Evolutionary conservation across 179 eudicot species (phyloP).

Genomic region (Beta macrorhiza): DNA sequence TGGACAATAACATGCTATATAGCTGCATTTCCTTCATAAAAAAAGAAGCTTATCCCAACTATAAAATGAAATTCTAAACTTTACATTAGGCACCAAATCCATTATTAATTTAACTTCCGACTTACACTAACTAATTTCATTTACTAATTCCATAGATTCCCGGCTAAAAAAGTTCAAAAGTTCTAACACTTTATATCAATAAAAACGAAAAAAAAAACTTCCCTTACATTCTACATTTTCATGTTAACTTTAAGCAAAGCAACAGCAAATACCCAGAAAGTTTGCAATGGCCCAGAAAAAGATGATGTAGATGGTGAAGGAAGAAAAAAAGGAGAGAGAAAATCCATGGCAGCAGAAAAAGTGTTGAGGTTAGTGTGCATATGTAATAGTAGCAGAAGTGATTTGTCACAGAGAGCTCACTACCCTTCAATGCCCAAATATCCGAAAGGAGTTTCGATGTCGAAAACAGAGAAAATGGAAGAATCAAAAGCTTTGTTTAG

Average conservation of each 20-base stretch:
- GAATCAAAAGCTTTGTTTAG: conserved; percentile 52
- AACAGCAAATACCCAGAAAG: background rate
- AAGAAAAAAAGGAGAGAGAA: background rate
- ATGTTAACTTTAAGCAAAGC: conserved; percentile 14
- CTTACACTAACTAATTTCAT: background rate
- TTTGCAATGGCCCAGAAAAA: background rate
- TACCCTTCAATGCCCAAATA: conserved; percentile 74
- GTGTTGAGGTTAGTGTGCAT: conserved; percentile 44
- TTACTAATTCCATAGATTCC: background rate
- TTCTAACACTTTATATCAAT: background rate
- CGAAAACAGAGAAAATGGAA: conserved; percentile 33
- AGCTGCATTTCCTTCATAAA: background rate
- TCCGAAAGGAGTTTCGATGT: conserved; percentile 49
- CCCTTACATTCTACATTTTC: background rate
- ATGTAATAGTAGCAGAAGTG: conserved; percentile 32
- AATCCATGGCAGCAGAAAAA: conserved; percentile 39
- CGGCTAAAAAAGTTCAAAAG: background rate
- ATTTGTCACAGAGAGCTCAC: conserved; percentile 48
- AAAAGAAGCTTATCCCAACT: background rate
- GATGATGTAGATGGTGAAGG: background rate
- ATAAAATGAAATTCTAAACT: background rate
- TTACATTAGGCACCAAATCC: background rate
- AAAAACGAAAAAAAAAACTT: background rate
- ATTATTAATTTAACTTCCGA: background rate
- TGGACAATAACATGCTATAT: background rate